Evolutionary conservation across 2,329 filamentous ascomycete species (phyloP).

Genomic region (Colletotrichum sp.): DNA sequence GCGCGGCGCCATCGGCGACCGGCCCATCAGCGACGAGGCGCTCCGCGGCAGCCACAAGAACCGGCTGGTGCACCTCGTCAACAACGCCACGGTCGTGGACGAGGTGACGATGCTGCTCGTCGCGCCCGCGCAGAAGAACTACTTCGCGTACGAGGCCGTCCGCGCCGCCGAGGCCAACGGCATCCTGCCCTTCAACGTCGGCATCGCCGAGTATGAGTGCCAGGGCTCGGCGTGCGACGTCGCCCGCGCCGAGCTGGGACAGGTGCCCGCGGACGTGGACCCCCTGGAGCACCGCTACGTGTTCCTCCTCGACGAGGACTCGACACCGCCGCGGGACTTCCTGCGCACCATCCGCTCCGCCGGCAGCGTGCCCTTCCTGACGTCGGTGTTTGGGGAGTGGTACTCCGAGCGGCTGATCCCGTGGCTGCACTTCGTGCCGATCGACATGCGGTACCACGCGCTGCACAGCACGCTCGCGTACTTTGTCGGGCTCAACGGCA

Average conservation of each 20-base stretch:
- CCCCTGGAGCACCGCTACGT: constrained; percentile 73
- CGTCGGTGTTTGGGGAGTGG: constrained; percentile 79
- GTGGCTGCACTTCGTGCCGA: constrained; percentile 82
- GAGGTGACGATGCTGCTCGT: constrained; percentile 62
- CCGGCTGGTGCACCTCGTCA: constrained; percentile 72
- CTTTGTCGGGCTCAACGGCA: constrained; percentile 64
- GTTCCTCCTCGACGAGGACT: constrained; percentile 73
- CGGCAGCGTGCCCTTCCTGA: constrained; percentile 69
- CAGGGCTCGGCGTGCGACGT: constrained; percentile 57
- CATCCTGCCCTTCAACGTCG: constrained; percentile 58
- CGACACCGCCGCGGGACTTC: constrained; percentile 65
- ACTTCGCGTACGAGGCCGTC: constrained; percentile 61
- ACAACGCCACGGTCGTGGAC: constrained; percentile 57
- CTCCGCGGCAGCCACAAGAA: constrained; percentile 72
- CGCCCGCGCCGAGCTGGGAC: constrained; percentile 57
- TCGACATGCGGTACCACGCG: constrained; percentile 75
- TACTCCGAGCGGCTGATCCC: constrained; percentile 74
- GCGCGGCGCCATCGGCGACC: constrained; percentile 72
- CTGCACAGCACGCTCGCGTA: constrained; percentile 77
- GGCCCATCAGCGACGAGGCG: constrained; percentile 50
- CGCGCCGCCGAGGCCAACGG: constrained; percentile 56
- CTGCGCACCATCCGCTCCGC: constrained; percentile 68
- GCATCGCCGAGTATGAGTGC: constrained; percentile 60
- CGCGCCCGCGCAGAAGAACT: constrained; percentile 30
- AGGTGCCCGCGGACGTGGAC: constrained; percentile 45